Evolutionary conservation across 805 yeast species (phyloP).

Genomic region (Candida mattraensis): DNA sequence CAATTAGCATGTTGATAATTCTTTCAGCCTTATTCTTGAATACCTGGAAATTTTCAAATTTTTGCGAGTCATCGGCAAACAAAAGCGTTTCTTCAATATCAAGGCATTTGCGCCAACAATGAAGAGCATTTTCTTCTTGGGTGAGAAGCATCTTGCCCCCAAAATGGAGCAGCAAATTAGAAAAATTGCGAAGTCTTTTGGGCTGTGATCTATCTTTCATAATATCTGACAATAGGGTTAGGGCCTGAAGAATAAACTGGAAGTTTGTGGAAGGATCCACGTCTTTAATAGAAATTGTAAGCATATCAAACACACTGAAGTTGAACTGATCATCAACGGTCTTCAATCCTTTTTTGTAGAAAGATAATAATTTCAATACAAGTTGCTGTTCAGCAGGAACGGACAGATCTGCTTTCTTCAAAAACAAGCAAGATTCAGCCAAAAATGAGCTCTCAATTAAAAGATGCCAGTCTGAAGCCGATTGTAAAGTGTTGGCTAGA

Average conservation of each 20-base stretch:
- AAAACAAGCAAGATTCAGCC: conserved; percentile 2
- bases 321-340: conserved; percentile 1
- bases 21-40: conserved; percentile 35
- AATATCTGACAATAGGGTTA: conserved; percentile 19
- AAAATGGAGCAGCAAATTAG: conserved; percentile 44
- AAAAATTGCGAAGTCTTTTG: conserved; percentile 45
- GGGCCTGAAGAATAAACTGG: conserved; percentile 7
- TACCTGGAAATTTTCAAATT: conserved; percentile 15
- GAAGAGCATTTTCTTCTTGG: conserved; percentile 14
- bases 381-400: conserved; percentile 7
- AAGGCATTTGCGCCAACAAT: conserved; percentile 30
- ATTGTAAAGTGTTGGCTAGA: conserved; percentile 3
- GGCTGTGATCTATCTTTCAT: conserved; percentile 25
- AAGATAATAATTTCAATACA: conserved; percentile 9
- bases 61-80: not conserved
- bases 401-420: conserved; percentile 1
- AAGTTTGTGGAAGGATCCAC: conserved; percentile 7
- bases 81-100: conserved; percentile 34
- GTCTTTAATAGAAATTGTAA: conserved; percentile 21
- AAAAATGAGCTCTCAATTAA: too few species aligned
- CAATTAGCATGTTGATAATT: conserved; percentile 32
- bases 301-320: conserved; percentile 20
- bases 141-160: conserved; percentile 30
- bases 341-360: conserved; percentile 4
- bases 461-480: too few species aligned